Conservation (phyloP, 2,329 filamentous ascomycete species). For the Didymella lethalis region DNA sequence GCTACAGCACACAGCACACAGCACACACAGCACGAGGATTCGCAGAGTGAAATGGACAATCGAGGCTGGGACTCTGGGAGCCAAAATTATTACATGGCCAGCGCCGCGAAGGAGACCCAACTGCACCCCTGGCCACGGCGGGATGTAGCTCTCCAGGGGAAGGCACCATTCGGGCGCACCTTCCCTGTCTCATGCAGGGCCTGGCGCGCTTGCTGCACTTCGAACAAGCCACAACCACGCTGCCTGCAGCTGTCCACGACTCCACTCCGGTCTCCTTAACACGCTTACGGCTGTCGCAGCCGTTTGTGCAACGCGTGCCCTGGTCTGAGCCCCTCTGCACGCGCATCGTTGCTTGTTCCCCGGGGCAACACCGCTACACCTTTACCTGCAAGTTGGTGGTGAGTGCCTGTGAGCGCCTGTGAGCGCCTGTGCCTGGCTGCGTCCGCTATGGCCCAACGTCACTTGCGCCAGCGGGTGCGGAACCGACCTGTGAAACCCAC, state of each 20-base stretch:
- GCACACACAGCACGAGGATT: neutral
- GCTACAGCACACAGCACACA: neutral
- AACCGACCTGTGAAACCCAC: neutral
- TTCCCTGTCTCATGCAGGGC: conserved; percentile 24
- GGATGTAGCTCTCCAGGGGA: conserved; percentile 18
- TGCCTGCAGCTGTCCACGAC: conserved; percentile 9
- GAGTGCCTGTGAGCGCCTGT: neutral
- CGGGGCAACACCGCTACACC: conserved; percentile 12
- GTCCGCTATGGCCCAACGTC: neutral
- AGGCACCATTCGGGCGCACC: conserved; percentile 17
- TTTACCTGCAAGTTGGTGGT: neutral
- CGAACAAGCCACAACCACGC: conserved; percentile 17
- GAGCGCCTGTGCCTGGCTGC: conserved; percentile 1
- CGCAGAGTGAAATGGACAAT: conserved; percentile 4
- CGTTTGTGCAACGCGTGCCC: conserved; percentile 14
- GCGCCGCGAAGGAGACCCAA: conserved; percentile 14
- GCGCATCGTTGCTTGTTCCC: conserved; percentile 8
- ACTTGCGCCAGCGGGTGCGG: neutral
- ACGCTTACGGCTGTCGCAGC: conserved; percentile 7
- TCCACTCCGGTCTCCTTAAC: conserved; percentile 10
- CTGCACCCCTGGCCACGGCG: conserved; percentile 19
- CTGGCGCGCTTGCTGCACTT: conserved; percentile 11
- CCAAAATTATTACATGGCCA: conserved; percentile 12
- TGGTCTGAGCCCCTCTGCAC: conserved; percentile 4
- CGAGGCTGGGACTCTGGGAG: conserved; percentile 5